Percentiles rank a stretch among this genome's conserved stretches.
phyloP scores from a whole-genome alignment of 2,329 filamentous ascomycete species.

The Curvularia verruculosa region DNA sequence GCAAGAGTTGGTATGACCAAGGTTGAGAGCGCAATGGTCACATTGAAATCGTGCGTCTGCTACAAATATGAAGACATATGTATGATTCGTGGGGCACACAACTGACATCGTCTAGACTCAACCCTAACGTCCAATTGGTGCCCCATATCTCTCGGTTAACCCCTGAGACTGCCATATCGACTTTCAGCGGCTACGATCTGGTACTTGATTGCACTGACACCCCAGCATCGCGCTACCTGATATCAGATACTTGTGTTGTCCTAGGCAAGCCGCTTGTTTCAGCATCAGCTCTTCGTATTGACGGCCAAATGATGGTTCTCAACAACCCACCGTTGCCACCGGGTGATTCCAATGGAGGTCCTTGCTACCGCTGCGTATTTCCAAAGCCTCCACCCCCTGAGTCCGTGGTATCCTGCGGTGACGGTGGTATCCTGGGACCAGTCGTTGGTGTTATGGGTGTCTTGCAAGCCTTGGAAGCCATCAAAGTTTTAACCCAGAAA shows the following conservation, averaged over 20 bases:
- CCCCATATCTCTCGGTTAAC: conserved; percentile 69
- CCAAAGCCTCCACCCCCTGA: conserved; percentile 84
- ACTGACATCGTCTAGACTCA: conserved; percentile 61
- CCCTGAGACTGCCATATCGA: conserved; percentile 68
- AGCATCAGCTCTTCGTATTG: conserved; percentile 84
- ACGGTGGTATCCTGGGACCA: conserved; percentile 89
- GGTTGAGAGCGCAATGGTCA: conserved; percentile 70
- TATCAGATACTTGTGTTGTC: conserved; percentile 87
- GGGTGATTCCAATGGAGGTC: conserved; percentile 67
- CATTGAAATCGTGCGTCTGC: conserved; percentile 52
- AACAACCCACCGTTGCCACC: conserved; percentile 75
- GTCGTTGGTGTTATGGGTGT: conserved; percentile 94
- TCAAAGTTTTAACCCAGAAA: conserved; percentile 73
- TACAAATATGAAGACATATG: background rate
- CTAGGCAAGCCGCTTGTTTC: conserved; percentile 81
- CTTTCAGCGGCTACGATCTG: conserved; percentile 76
- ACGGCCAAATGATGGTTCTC: conserved; percentile 87
- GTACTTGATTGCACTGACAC: conserved; percentile 96
- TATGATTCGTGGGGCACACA: background rate
- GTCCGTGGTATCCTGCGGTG: conserved; percentile 83
- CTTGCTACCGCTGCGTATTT: conserved; percentile 94
- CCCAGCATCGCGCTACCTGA: conserved; percentile 86
- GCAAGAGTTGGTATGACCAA: conserved; percentile 75
- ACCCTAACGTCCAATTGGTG: conserved; percentile 71
- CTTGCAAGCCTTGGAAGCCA: conserved; percentile 84